Base-by-base conservation (phyloP, 106 monocot species). In the Xerophyta viscosa region DNA sequence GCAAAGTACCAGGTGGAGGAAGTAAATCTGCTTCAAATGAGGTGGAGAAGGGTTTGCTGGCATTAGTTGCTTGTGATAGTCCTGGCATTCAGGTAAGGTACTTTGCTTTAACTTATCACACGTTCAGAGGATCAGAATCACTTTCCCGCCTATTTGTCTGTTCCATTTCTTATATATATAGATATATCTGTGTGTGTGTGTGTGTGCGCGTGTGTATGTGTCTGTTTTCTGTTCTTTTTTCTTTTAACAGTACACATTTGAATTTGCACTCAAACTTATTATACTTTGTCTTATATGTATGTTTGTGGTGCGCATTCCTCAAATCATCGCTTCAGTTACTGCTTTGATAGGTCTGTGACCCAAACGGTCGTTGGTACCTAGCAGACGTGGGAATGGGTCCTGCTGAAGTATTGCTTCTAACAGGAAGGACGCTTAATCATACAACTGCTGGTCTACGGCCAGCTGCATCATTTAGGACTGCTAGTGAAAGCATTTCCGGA, bases 341-440 rank as follows among this genome's bases (percentile, higher is more conserved):
- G 65, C 47, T 74, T 66, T 60, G 45, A 41, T 73, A 92, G 92
- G 92, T 92, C 50, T 87, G 87, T 69, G 87, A 92, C 48, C 82
- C 92, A 71, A 87, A 92, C 71, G 83, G 83, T 31, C 83, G 63
- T 62, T 92, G 92, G 92, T 92, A 77, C 66, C 64, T 71, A 57
- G 92, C 86, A 69, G 92, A 92, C 69, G 56, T 37, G 19, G 41
- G 53, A 63, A 67, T 67, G 28, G 63, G 67, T 29, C 76, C 77
- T 59, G 65, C 65, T 3, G 79, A 87, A 64, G 61, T 92, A 41
- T 71, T 92, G 51, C 63, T 92, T 50, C 65, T 92, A 50, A 87
- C 92, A 22, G 92, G 92, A 28, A 92, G 63, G 57, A 73, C 92
- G 24, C 78, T 92, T 7, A 80, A 79, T 51, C 76, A 87, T 71